These are phyloP conservation scores for Magnusiomyces fungicola DNA, from an alignment of 1,139 yeast species.

Conservation along the genomic window DNA sequence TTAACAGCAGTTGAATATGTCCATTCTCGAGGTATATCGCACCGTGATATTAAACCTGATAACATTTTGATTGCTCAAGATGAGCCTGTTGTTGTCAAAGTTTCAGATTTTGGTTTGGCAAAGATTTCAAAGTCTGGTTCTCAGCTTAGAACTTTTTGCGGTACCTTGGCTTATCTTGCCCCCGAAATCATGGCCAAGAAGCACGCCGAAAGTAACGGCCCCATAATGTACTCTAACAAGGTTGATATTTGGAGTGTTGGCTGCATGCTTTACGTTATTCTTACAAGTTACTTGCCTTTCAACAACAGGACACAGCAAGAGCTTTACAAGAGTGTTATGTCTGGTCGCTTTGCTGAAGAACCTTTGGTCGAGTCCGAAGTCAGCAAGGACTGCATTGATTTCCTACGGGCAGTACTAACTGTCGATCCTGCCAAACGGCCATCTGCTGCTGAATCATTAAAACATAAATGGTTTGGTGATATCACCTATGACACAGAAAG, in stretches of 20 bases:
- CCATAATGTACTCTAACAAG: conserved; percentile 58
- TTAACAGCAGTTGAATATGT: conserved; percentile 80
- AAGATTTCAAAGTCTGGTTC: conserved; percentile 72
- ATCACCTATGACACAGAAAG: background rate
- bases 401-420: conserved; percentile 59
- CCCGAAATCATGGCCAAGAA: conserved; percentile 71
- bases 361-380: conserved; percentile 65
- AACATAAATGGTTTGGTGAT: conserved; percentile 56
- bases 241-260: conserved; percentile 98
- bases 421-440: conserved; percentile 67
- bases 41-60: conserved; percentile 83
- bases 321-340: conserved; percentile 63
- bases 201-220: conserved; percentile 13
- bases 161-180: conserved; percentile 85
- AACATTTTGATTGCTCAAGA: conserved; percentile 85
- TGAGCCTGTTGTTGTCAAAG: conserved; percentile 81
- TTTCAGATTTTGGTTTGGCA: conserved; percentile 90
- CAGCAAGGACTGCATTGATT: conserved; percentile 57
- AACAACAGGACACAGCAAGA: conserved; percentile 88
- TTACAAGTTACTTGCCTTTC: conserved; percentile 90
- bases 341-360: conserved; percentile 74
- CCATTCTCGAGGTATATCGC: conserved; percentile 83
- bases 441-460: conserved; percentile 63
- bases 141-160: conserved; percentile 81
- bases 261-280: conserved; percentile 78